Evolutionary conservation across 345 rosid genomes (phyloP).

Genomic region (Mangifera indica): DNA sequence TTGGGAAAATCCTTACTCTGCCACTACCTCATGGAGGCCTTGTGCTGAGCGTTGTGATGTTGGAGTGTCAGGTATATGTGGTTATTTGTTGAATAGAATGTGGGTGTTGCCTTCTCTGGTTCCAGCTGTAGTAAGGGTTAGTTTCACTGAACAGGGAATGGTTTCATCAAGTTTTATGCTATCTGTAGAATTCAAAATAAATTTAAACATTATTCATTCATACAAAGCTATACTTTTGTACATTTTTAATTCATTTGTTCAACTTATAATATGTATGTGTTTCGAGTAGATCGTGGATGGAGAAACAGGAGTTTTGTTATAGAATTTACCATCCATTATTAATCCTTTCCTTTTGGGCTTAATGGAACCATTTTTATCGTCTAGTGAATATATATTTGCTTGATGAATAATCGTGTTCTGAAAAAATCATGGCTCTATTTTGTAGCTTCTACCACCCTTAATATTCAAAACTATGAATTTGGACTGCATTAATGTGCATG

Average conservation of each 20-base stretch:
- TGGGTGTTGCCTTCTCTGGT: background rate
- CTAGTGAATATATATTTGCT: slow-evolving; percentile 9
- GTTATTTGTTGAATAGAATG: background rate
- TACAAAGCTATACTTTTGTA: background rate
- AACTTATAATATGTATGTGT: background rate
- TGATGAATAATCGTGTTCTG: background rate
- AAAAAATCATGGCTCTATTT: background rate
- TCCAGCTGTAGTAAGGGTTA: background rate
- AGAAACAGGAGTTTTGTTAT: background rate
- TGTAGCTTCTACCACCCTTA: background rate
- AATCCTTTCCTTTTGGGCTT: background rate
- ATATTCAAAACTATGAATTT: background rate
- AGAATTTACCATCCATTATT: background rate
- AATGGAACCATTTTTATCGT: background rate
- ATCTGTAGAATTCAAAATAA: background rate
- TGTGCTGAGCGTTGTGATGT: slow-evolving; percentile 88
- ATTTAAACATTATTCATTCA: background rate
- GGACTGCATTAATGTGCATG: background rate
- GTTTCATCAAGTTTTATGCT: background rate
- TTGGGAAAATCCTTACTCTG: slow-evolving; percentile 92
- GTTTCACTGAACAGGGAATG: background rate
- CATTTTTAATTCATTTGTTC: background rate
- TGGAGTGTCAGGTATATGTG: slow-evolving; percentile 66
- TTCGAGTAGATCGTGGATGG: background rate
- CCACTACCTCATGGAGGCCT: slow-evolving; percentile 99